Evolutionary conservation across 208 protist species (phyloP), one percentile per base, ranked within the genome.

Genomic region (Porcisia hertigi): DNA sequence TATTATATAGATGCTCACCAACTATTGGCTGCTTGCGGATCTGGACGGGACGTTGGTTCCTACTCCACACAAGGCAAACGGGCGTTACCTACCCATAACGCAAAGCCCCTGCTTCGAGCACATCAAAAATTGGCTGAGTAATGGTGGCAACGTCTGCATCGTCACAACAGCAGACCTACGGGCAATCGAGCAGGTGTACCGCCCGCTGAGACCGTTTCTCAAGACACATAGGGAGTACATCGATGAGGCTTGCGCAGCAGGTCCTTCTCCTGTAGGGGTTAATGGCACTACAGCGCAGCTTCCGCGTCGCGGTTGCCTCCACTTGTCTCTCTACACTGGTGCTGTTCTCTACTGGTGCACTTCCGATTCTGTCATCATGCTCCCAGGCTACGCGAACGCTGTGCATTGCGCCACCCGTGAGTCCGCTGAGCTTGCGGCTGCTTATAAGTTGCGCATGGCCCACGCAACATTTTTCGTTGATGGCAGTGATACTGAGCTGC

Each of bases 21-120:
- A 82, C 66, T 89, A 80, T 63, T 97, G 93, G 91, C 70, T 97
- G 20, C 88, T 97, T 47, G 57, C 88, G 3, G 93, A 97, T 73
- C 74, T 97, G 30, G 93, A 97, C 53, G 93, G 93, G 30, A 97
- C 93, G 25, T 82, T 97, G 23, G 86, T 95, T 53, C 86, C 88
- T 20, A 97, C 93, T 1, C 93, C 93, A 11, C 91, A 95, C 82
- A 97, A 95, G 71, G 93, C 93, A 2, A 64, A 90, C n/a, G 93
- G 93, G 23, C 74, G 77, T 41, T 97, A 95, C 73, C 73, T 91
- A 3, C 77, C 89, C 52, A 80, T 97, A 62, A 82, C 80, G 7
- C 60, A 79, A 36, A 94, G 90, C 73, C 88, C 89, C 1, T 97
- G 91, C 75, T 88, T 83, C 55, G 55, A 76, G 49, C 82, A 80